Percentiles rank a stretch among this genome's conserved stretches.
These are phyloP conservation scores for Wickerhamomyces bovis DNA, from an alignment of 805 yeast species.

Conservation along the genomic window DNA sequence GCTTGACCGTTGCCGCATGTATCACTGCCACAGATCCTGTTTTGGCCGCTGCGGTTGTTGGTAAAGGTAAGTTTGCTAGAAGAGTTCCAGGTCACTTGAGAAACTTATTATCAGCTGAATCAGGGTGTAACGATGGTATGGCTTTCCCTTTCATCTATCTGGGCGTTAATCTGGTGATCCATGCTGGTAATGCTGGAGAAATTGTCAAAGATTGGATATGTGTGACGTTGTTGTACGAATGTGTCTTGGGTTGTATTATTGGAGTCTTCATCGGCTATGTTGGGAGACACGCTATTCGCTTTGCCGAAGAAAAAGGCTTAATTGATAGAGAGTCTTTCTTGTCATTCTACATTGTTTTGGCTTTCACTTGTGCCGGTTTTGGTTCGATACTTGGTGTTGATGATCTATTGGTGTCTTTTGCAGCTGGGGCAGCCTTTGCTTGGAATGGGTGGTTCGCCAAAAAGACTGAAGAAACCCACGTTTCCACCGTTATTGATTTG, in stretches of 20 bases:
- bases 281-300: conserved; percentile 65
- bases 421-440: conserved; percentile 88
- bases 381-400: conserved; percentile 89
- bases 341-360: conserved; percentile 75
- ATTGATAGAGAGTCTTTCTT: conserved; percentile 88
- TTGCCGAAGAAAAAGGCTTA: conserved; percentile 60
- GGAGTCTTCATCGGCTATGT: conserved; percentile 69
- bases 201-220: conserved; percentile 79
- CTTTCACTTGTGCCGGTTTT: conserved; percentile 82
- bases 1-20: conserved; percentile 75
- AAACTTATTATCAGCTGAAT: conserved; percentile 75
- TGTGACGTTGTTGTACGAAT: conserved; percentile 73
- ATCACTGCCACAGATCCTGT: conserved; percentile 96
- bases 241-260: conserved; percentile 68
- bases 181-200: conserved; percentile 56
- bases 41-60: conserved; percentile 91
- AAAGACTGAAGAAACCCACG: conserved; percentile 72
- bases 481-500: conserved; percentile 86
- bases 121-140: conserved; percentile 93
- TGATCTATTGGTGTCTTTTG: conserved; percentile 80
- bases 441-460: conserved; percentile 89
- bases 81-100: conserved; percentile 92
- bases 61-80: conserved; percentile 86
- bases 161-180: conserved; percentile 61
- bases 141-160: conserved; percentile 85